These are phyloP conservation scores for Castanospermum australe DNA, from an alignment of 306 rosid genomes.

Conservation along the genomic window DNA sequence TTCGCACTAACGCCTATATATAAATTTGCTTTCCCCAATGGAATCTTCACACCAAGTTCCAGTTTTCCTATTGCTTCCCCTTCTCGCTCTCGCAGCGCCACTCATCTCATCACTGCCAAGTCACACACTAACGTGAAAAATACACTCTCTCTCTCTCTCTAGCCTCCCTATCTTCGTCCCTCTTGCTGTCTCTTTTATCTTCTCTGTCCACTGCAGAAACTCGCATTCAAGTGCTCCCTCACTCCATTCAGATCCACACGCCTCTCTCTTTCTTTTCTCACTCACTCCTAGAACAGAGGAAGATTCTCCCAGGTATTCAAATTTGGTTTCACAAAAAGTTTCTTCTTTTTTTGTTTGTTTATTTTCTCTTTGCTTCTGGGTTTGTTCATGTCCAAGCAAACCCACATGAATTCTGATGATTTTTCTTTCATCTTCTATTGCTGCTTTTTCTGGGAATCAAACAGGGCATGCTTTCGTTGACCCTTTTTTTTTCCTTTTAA, in stretches of 20 bases:
- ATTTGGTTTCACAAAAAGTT: neutral
- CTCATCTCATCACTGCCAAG: no score
- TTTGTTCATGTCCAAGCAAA: neutral
- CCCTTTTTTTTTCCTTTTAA: neutral
- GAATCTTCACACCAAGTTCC: neutral
- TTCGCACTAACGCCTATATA: neutral
- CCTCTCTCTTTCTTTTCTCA: neutral
- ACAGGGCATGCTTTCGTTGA: neutral
- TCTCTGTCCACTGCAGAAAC: neutral
- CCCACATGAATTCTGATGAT: neutral
- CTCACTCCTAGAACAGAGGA: neutral
- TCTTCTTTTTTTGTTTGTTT: neutral
- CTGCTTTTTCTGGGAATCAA: neutral
- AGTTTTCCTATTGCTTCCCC: no score
- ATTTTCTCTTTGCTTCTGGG: neutral
- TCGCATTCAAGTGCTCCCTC: neutral
- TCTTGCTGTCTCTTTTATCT: no score
- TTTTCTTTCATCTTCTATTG: neutral
- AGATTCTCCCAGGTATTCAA: slow-evolving; percentile 24
- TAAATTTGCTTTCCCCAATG: neutral
- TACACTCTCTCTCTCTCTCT: no score
- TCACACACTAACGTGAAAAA: no score
- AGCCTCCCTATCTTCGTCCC: neutral
- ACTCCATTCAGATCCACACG: no score
- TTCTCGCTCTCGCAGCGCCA: no score